A percentile compares a stretch with the other conserved stretches of the same genome.
These are phyloP conservation scores for Lizonia empirigonia DNA, from an alignment of 2,329 filamentous ascomycete genomes.

Conservation along the genomic window DNA sequence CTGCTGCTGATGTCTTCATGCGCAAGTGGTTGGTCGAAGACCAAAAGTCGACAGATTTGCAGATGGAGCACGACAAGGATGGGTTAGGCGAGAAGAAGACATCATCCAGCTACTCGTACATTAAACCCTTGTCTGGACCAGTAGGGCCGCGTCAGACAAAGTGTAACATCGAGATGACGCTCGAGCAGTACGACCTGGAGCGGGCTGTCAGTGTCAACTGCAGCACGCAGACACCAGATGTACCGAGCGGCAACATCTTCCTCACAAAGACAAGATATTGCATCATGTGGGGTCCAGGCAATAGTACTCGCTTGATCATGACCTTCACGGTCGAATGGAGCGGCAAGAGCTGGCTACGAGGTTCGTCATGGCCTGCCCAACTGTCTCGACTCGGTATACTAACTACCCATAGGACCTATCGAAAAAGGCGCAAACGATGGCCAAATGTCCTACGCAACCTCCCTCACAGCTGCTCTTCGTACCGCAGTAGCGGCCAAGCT, in stretches of 20 bases:
- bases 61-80: conserved; percentile 80
- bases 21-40: conserved; percentile 83
- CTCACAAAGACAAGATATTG: conserved; percentile 93
- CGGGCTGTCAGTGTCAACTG: conserved; percentile 83
- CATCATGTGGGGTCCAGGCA: conserved; percentile 87
- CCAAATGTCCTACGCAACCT: conserved; percentile 80
- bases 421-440: conserved; percentile 95
- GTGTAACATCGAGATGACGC: conserved; percentile 81
- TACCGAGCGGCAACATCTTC: conserved; percentile 92
- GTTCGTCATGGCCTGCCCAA: conserved; percentile 58
- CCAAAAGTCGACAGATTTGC: conserved; percentile 87
- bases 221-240: conserved; percentile 88
- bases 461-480: conserved; percentile 76
- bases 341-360: conserved; percentile 97
- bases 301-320: conserved; percentile 81
- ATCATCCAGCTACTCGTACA: conserved; percentile 79
- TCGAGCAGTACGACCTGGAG: conserved; percentile 87
- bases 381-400: conserved; percentile 3
- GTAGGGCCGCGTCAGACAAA: conserved; percentile 95
- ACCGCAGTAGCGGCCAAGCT: conserved; percentile 70
- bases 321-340: conserved; percentile 95
- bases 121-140: conserved; percentile 82
- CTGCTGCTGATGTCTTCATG: conserved; percentile 80
- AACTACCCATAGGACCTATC: conserved; percentile 72
- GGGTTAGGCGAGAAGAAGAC: conserved; percentile 77